Percentiles rank a stretch among this genome's conserved stretches.
Conservation (phyloP, 257 asterid genomes). For the Rubia yunnanensis region DNA sequence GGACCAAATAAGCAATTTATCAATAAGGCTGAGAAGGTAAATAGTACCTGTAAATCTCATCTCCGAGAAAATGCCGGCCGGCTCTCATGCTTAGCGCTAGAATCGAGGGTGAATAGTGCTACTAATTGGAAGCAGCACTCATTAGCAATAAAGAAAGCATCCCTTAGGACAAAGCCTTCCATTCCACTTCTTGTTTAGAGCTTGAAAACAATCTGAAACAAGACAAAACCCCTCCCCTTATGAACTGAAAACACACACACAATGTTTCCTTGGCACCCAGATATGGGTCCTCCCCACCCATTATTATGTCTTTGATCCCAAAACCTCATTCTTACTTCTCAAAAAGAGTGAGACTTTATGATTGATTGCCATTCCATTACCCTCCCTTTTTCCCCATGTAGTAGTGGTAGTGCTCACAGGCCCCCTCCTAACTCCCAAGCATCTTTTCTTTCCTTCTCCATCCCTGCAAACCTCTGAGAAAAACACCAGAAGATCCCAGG, state of each 20-base stretch:
- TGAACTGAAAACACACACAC: conserved; percentile 18
- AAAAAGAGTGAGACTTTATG: not conserved
- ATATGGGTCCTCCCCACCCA: conserved; percentile 32
- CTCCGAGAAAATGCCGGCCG: conserved; percentile 27
- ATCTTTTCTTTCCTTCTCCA: conserved; percentile 12
- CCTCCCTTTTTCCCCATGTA: conserved; percentile 9
- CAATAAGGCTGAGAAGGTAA: not conserved
- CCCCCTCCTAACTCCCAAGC: no score
- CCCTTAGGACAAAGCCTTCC: not conserved
- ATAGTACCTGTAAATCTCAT: conserved; percentile 17
- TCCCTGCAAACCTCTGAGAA: conserved; percentile 14
- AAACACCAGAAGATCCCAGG: conserved; percentile 22
- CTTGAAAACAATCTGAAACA: conserved; percentile 15
- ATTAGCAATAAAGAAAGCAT: not conserved
- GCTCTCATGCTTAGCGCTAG: conserved; percentile 20
- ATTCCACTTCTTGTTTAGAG: conserved; percentile 7
- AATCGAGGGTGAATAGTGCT: conserved; percentile 15
- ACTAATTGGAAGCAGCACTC: conserved; percentile 5
- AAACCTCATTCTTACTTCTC: conserved; percentile 6
- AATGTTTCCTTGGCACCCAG: conserved; percentile 23
- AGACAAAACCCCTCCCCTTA: conserved; percentile 18
- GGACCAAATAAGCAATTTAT: not conserved
- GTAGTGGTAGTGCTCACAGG: conserved; percentile 8
- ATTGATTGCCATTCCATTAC: conserved; percentile 9
- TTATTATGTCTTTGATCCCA: conserved; percentile 38